Percentiles rank a stretch among this genome's conserved stretches.
Conservation (phyloP, 768 basidiomycete genomes). For the Tulasnella sp. region DNA sequence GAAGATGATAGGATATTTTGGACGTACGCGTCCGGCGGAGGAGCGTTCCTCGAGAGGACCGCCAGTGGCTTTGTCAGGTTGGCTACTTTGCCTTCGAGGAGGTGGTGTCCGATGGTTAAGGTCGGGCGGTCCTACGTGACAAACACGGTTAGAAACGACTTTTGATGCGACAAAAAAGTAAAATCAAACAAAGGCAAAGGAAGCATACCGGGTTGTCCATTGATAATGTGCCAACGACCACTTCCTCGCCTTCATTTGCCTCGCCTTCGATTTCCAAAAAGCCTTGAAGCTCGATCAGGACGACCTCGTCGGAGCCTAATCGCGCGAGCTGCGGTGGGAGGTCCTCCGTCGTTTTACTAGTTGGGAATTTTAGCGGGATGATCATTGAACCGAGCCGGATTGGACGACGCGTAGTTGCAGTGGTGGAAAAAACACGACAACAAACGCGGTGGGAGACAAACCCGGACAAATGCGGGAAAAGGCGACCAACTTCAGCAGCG, state of each 20-base stretch:
- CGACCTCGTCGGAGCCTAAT: constrained; percentile 73
- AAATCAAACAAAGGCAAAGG: too few relatives aligned
- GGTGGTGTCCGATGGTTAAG: constrained; percentile 78
- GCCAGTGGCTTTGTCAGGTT: constrained; percentile 76
- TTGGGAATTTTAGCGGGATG: constrained; percentile 51
- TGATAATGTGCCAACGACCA: constrained; percentile 71
- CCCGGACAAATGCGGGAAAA: neutral
- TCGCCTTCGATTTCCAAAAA: constrained; percentile 64
- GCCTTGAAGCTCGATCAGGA: constrained; percentile 87
- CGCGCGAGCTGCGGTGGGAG: constrained; percentile 63
- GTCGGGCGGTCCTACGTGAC: constrained; percentile 63
- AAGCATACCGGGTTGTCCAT: constrained; percentile 44
- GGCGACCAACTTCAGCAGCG: too few relatives aligned
- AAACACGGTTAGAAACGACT: too few relatives aligned
- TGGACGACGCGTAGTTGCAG: neutral
- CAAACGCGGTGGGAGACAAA: neutral
- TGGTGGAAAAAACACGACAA: neutral
- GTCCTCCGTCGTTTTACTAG: constrained; percentile 37
- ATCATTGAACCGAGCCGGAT: constrained; percentile 47
- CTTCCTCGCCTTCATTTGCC: constrained; percentile 46
- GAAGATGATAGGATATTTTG: constrained; percentile 8
- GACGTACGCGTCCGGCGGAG: constrained; percentile 21
- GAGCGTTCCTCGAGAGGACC: constrained; percentile 45
- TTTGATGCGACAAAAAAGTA: too few relatives aligned
- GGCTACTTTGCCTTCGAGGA: constrained; percentile 82